Conservation (phyloP, 441 rosid species). For the Kokia cookei region DNA sequence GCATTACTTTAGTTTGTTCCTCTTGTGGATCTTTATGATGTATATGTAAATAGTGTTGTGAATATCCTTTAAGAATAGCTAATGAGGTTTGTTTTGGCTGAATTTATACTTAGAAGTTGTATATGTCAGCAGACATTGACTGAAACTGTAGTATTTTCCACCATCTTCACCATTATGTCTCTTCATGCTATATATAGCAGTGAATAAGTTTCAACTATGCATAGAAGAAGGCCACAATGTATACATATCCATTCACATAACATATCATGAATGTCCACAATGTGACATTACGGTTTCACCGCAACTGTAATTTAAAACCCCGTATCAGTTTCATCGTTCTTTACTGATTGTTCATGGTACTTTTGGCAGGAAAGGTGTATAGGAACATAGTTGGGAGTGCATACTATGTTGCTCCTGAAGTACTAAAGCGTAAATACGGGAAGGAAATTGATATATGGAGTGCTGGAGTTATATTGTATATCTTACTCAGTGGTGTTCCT, state of each 20-base stretch:
- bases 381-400: constrained; percentile 71
- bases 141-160: neutral
- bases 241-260: no score
- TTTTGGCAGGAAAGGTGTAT: constrained; percentile 46
- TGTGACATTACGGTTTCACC: neutral
- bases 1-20: neutral
- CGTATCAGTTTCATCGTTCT: neutral
- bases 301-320: neutral
- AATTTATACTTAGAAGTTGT: neutral
- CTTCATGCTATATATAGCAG: neutral
- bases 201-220: neutral
- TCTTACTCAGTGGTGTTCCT: constrained; percentile 70
- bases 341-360: neutral
- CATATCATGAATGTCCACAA: no score
- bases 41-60: neutral
- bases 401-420: constrained; percentile 76
- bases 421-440: constrained; percentile 52
- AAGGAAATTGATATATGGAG: constrained; percentile 73
- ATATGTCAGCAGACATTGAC: neutral
- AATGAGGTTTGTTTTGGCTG: neutral
- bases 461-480: constrained; percentile 65
- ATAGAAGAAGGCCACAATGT: no score
- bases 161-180: neutral
- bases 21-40: neutral
- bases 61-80: neutral